Evolutionary conservation across 208 protist genomes (phyloP).

Genomic region (Crithidia expoeki): DNA sequence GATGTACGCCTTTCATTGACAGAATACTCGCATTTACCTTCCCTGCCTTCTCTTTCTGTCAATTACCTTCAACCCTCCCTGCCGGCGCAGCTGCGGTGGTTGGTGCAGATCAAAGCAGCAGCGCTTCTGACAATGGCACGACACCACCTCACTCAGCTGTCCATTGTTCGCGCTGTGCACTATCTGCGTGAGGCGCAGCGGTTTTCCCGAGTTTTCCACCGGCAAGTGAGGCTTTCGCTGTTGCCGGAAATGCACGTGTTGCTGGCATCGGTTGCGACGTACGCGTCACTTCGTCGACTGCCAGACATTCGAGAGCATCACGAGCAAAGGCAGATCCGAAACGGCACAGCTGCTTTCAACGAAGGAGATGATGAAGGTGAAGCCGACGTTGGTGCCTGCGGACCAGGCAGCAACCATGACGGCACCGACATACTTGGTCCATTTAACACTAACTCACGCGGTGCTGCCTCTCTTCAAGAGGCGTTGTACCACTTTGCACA

Average conservation of each 20-base stretch:
- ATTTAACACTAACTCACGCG: neutral
- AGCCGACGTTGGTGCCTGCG: no score
- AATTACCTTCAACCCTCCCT: constrained; percentile 25
- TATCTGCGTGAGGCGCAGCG: constrained; percentile 44
- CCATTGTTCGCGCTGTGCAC: constrained; percentile 30
- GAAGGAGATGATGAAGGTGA: constrained; percentile 9
- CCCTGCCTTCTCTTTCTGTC: neutral
- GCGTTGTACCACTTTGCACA: constrained; percentile 14
- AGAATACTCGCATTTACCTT: no score
- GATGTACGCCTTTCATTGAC: no score
- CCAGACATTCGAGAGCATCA: neutral
- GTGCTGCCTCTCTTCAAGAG: neutral
- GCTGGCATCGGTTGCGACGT: constrained; percentile 43
- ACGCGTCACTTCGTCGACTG: constrained; percentile 48
- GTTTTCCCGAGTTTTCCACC: constrained; percentile 53
- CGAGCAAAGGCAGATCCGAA: neutral
- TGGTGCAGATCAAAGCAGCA: constrained; percentile 61
- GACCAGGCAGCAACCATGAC: no score
- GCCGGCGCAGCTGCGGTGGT: constrained; percentile 45
- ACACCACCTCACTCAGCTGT: constrained; percentile 47
- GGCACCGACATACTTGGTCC: neutral
- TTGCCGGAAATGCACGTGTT: constrained; percentile 53
- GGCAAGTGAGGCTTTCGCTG: constrained; percentile 36
- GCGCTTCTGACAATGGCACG: constrained; percentile 47
- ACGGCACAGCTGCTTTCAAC: neutral